Evolutionary conservation across 2,329 filamentous ascomycete species (phyloP).

Genomic region (Sphaceloma murrayae): DNA sequence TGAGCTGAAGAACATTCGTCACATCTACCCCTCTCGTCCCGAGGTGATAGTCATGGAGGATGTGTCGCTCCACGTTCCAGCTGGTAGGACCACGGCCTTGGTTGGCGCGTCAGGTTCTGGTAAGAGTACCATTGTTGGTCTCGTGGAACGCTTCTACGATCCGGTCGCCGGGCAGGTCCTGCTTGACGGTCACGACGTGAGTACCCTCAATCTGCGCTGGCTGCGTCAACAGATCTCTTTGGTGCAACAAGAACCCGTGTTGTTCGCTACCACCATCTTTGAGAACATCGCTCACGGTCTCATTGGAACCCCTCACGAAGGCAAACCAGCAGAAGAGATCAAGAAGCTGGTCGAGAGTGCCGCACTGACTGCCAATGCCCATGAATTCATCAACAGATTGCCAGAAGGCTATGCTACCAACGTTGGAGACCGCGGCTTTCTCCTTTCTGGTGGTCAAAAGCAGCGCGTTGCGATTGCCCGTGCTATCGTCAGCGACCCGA

Average conservation of each 20-base stretch:
- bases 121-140: conserved; percentile 86
- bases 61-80: conserved; percentile 69
- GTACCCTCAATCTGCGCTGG: conserved; percentile 77
- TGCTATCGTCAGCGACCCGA: conserved; percentile 82
- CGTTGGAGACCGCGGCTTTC: conserved; percentile 88
- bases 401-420: conserved; percentile 88
- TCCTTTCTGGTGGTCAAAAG: conserved; percentile 90
- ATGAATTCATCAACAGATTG: conserved; percentile 75
- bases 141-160: conserved; percentile 90
- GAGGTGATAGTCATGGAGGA: conserved; percentile 83
- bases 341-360: conserved; percentile 65
- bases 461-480: conserved; percentile 92
- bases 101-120: conserved; percentile 91
- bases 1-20: conserved; percentile 71
- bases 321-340: conserved; percentile 57
- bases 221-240: conserved; percentile 83
- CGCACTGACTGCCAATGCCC: conserved; percentile 83
- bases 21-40: conserved; percentile 88
- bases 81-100: conserved; percentile 84
- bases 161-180: conserved; percentile 70
- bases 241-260: conserved; percentile 83
- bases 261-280: conserved; percentile 83
- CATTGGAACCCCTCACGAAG: conserved; percentile 70
- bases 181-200: conserved; percentile 75
- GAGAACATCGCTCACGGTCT: conserved; percentile 86